Conservation (phyloP, 2,329 filamentous ascomycete species). For the Talaromyces sp. region DNA sequence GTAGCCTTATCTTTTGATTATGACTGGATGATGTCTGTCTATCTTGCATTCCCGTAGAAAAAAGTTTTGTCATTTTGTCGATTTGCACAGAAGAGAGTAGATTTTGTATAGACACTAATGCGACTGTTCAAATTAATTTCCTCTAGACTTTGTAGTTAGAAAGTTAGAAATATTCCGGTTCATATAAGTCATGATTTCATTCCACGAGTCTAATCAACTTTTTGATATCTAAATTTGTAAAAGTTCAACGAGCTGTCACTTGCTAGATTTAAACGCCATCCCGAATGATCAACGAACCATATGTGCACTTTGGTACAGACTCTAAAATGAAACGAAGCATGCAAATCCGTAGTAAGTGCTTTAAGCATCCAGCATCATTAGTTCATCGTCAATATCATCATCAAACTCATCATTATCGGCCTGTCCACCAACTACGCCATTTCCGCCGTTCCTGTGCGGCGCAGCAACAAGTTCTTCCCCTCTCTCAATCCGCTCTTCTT, state of each 20-base stretch:
- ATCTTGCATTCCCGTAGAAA: neutral
- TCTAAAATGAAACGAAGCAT: too few relatives aligned
- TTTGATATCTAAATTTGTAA: neutral
- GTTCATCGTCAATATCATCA: constrained; percentile 43
- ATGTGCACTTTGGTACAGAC: neutral
- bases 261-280: neutral
- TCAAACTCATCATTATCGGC: constrained; percentile 41
- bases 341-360: neutral
- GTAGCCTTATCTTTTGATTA: constrained; percentile 6
- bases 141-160: neutral
- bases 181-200: neutral
- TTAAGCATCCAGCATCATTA: constrained; percentile 32
- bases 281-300: neutral
- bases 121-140: neutral
- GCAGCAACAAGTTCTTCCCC: constrained; percentile 29
- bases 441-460: neutral
- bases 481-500: constrained; percentile 64
- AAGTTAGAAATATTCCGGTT: neutral
- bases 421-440: constrained; percentile 18
- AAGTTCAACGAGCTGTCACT: neutral
- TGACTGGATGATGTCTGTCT: constrained; percentile 7
- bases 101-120: neutral
- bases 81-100: neutral
- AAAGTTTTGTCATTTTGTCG: neutral
- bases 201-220: neutral